Evolutionary conservation across 108 stramenopile species (phyloP).

Genomic region (Cyclotella atomus): DNA sequence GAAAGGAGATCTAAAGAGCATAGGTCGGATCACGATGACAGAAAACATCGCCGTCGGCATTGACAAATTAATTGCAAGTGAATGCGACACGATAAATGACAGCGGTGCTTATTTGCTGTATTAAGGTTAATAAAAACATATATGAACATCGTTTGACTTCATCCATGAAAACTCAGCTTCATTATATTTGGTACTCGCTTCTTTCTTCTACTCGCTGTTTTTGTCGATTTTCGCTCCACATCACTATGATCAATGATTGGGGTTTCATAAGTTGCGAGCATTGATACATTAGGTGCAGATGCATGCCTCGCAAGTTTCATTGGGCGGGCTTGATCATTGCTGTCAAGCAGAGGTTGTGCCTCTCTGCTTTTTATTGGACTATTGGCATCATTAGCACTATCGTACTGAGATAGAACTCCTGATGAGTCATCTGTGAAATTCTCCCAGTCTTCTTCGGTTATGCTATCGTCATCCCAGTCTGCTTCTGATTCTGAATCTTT

Average conservation of each 20-base stretch:
- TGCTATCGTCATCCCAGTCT: constrained; percentile 25
- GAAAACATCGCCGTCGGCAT: background rate
- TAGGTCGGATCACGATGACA: background rate
- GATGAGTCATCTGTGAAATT: constrained; percentile 26
- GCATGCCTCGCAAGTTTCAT: constrained; percentile 10
- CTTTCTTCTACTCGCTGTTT: background rate
- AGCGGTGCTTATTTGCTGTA: too few relatives aligned
- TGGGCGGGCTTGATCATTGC: background rate
- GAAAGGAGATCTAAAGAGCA: background rate
- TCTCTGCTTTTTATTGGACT: background rate
- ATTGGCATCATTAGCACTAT: background rate
- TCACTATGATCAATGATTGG: constrained; percentile 22
- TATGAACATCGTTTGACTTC: background rate
- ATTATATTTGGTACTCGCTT: background rate
- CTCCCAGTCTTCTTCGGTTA: constrained; percentile 18
- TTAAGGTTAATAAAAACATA: too few relatives aligned
- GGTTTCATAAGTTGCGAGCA: constrained; percentile 18
- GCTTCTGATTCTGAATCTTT: constrained; percentile 20
- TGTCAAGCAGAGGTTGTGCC: background rate
- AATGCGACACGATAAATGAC: background rate
- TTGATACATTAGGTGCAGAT: constrained; percentile 19
- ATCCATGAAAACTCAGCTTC: constrained; percentile 19
- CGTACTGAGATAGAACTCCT: constrained; percentile 12
- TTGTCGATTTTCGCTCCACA: background rate
- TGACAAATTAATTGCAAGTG: background rate